These are phyloP conservation scores for Suillus spraguei DNA, from an alignment of 768 basidiomycete species.

Conservation along the genomic window DNA sequence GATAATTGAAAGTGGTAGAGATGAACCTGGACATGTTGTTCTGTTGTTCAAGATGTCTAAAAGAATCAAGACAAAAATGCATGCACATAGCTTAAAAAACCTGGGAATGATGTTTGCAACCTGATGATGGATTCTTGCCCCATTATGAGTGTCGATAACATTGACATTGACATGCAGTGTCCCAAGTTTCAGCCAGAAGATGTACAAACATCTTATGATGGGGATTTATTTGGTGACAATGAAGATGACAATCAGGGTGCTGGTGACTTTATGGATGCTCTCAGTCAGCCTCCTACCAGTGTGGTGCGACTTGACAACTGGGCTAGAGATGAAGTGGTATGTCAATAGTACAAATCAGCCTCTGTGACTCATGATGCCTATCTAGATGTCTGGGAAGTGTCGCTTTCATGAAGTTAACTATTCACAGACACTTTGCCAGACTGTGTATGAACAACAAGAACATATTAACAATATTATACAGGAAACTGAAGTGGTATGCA, in stretches of 20 bases:
- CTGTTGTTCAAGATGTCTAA: not conserved
- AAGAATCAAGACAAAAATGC: not conserved
- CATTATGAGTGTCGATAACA: not conserved
- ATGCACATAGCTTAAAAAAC: no score
- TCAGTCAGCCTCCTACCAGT: not conserved
- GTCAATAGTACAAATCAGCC: not conserved
- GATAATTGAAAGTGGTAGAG: not conserved
- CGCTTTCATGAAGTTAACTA: conserved; percentile 8
- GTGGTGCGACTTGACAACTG: not conserved
- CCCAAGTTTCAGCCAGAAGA: not conserved
- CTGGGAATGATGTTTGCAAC: no score
- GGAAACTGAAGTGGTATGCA: not conserved
- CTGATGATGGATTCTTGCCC: no score
- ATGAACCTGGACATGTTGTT: not conserved
- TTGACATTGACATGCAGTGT: not conserved
- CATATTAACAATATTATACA: not conserved
- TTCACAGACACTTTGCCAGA: not conserved
- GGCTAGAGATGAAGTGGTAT: not conserved
- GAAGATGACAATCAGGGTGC: not conserved
- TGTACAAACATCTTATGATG: not conserved
- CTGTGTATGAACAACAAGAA: conserved; percentile 2
- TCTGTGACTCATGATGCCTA: not conserved
- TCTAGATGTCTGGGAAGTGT: conserved; percentile 1
- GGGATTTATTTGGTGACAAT: not conserved
- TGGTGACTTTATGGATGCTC: not conserved